phyloP scores from a whole-genome alignment of 257 asterid genomes.

The Ilex asprella region DNA sequence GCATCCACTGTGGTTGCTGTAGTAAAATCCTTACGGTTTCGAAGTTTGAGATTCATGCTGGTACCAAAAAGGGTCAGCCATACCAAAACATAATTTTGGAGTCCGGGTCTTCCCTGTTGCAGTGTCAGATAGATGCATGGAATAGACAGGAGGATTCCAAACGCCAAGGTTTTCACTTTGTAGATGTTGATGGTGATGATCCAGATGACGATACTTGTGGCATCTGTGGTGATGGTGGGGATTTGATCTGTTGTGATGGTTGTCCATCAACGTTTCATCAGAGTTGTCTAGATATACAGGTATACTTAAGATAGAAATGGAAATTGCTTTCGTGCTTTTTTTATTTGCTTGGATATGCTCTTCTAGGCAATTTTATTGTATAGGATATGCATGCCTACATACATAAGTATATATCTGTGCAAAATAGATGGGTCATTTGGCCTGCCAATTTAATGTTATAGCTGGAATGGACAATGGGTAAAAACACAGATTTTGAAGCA shows the following conservation, averaged over 20 bases:
- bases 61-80: constrained; percentile 83
- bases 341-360: too few relatives aligned
- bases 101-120: constrained; percentile 76
- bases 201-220: constrained; percentile 96
- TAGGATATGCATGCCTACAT: too few relatives aligned
- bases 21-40: constrained; percentile 89
- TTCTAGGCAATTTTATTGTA: too few relatives aligned
- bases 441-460: too few relatives aligned
- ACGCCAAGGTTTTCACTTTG: constrained; percentile 44
- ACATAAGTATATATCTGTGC: too few relatives aligned
- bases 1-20: constrained; percentile 97
- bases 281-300: constrained; percentile 77
- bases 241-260: constrained; percentile 92
- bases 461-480: too few relatives aligned
- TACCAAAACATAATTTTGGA: constrained; percentile 78
- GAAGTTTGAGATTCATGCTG: constrained; percentile 97
- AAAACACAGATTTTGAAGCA: too few relatives aligned
- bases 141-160: constrained; percentile 67
- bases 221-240: constrained; percentile 97
- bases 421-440: too few relatives aligned
- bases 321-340: too few relatives aligned
- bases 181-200: constrained; percentile 68
- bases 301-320: constrained; percentile 10
- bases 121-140: constrained; percentile 92
- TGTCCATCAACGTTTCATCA: constrained; percentile 98